These are phyloP conservation scores for Calvatia gigantea DNA, from an alignment of 768 basidiomycete genomes.

Conservation along the genomic window DNA sequence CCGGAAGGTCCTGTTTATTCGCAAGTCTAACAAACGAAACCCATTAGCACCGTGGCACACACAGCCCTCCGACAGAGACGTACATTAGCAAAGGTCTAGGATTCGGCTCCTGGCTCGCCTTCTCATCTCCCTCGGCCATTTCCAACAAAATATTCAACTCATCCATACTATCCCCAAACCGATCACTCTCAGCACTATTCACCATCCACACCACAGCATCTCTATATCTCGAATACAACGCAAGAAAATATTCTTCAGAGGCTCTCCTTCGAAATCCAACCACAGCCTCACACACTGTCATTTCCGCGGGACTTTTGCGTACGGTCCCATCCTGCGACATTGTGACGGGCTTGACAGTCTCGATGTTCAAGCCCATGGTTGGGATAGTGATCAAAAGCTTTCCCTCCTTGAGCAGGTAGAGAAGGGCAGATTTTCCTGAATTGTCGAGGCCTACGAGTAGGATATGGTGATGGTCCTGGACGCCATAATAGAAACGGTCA, in stretches of 20 bases:
- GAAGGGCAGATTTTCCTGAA: conserved; percentile 43
- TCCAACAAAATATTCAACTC: conserved; percentile 39
- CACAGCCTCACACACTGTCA: not conserved
- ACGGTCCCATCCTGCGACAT: not conserved
- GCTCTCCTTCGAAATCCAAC: not conserved
- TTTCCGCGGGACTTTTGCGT: not conserved
- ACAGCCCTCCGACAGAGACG: conserved; percentile 4
- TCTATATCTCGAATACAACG: conserved; percentile 30
- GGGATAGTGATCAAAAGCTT: conserved; percentile 37
- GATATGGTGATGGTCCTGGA: not conserved
- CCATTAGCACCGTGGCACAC: not conserved
- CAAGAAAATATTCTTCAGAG: conserved; percentile 18
- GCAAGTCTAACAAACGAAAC: conserved; percentile 36
- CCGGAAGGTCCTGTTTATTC: conserved; percentile 60
- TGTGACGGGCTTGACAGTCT: conserved; percentile 38
- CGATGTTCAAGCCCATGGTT: conserved; percentile 53
- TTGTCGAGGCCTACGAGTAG: conserved; percentile 32
- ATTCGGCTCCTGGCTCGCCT: not conserved
- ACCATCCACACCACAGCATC: conserved; percentile 60
- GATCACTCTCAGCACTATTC: conserved; percentile 45
- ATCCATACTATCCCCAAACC: conserved; percentile 49
- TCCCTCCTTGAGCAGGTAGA: conserved; percentile 38
- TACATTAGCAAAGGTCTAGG: conserved; percentile 30
- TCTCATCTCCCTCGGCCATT: conserved; percentile 9
- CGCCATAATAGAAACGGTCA: not conserved